Percentiles rank a stretch among this genome's conserved stretches.
These are phyloP conservation scores for Thielaviopsis ethacetica DNA, from an alignment of 2,329 filamentous ascomycete genomes.

Conservation along the genomic window DNA sequence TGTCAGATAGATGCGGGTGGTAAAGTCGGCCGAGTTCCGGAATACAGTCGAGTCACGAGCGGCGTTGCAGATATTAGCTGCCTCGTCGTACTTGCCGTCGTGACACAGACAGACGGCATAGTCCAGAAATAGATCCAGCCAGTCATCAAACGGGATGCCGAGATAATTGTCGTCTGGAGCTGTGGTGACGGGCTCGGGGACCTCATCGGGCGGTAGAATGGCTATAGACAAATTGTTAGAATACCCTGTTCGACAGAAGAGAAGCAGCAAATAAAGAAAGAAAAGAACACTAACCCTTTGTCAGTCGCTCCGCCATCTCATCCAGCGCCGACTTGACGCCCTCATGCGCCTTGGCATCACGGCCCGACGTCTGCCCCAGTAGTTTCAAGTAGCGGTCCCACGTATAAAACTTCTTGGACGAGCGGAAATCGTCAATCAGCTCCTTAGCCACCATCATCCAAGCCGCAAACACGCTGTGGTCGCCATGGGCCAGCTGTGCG, in stretches of 20 bases:
- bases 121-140: constrained; percentile 82
- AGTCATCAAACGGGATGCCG: constrained; percentile 64
- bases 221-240: neutral
- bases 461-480: constrained; percentile 25
- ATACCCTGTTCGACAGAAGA: too few relatives aligned
- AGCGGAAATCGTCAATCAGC: constrained; percentile 46
- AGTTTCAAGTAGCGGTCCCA: constrained; percentile 50
- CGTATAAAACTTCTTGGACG: constrained; percentile 46
- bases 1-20: constrained; percentile 58
- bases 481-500: constrained; percentile 25
- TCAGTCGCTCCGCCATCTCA: constrained; percentile 38
- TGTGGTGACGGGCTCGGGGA: neutral
- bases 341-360: constrained; percentile 13
- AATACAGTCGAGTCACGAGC: constrained; percentile 73
- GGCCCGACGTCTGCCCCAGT: constrained; percentile 24
- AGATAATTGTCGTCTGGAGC: constrained; percentile 36
- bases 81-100: constrained; percentile 47
- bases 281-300: constrained; percentile 32
- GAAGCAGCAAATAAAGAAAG: too few relatives aligned
- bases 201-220: constrained; percentile 11
- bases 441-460: constrained; percentile 45
- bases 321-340: constrained; percentile 29
- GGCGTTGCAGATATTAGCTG: constrained; percentile 66
- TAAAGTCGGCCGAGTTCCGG: constrained; percentile 48
- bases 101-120: constrained; percentile 66